Conservation (phyloP, 495 filamentous ascomycete species). For the Halenospora varia region DNA sequence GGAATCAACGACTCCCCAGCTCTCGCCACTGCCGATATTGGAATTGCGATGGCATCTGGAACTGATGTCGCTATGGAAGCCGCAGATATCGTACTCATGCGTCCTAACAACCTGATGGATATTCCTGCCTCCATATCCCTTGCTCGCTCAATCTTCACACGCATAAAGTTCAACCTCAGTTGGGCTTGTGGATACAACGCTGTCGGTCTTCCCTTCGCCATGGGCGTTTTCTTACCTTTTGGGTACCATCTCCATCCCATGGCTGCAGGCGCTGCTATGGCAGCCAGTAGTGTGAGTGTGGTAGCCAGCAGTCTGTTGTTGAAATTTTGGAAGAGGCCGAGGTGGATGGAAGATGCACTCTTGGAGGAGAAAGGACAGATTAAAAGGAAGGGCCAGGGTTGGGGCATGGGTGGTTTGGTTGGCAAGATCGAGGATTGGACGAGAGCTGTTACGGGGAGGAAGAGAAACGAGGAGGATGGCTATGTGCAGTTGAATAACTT, state of each 20-base stretch:
- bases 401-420: slow-evolving; percentile 39
- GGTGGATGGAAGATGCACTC: slow-evolving; percentile 79
- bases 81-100: slow-evolving; percentile 67
- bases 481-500: slow-evolving; percentile 49
- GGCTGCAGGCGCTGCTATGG: slow-evolving; percentile 95
- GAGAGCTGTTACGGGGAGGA: slow-evolving; percentile 29
- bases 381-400: slow-evolving; percentile 39
- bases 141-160: slow-evolving; percentile 76
- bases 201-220: slow-evolving; percentile 90
- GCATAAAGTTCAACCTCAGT: slow-evolving; percentile 89
- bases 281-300: slow-evolving; percentile 82
- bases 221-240: slow-evolving; percentile 89
- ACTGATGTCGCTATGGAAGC: slow-evolving; percentile 63
- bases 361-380: slow-evolving; percentile 50
- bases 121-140: slow-evolving; percentile 83
- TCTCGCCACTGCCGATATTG: slow-evolving; percentile 48
- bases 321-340: slow-evolving; percentile 81
- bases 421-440: slow-evolving; percentile 35
- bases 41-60: slow-evolving; percentile 46
- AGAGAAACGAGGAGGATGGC: slow-evolving; percentile 44
- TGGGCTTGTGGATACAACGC: slow-evolving; percentile 94
- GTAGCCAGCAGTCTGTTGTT: slow-evolving; percentile 78
- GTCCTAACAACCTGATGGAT: slow-evolving; percentile 83
- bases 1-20: slow-evolving; percentile 56
- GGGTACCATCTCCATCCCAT: slow-evolving; percentile 87